These are phyloP conservation scores for Psilocybe mexicana DNA, from an alignment of 1,284 basidiomycete species.

Conservation along the genomic window DNA sequence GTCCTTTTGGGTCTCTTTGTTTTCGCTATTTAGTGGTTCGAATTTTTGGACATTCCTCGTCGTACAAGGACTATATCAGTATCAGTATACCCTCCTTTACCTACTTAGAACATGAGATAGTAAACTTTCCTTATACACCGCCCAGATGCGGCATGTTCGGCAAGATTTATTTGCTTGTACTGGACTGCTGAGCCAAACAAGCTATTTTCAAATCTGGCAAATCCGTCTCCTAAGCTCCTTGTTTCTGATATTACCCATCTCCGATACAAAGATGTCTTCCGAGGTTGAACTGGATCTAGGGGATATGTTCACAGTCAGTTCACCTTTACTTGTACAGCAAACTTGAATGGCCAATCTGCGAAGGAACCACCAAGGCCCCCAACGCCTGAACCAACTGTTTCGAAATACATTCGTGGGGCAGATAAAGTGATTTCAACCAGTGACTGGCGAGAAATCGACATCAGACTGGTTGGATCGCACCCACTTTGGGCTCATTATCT, in stretches of 20 bases:
- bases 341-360: slow-evolving; percentile 17
- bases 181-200: too few species aligned
- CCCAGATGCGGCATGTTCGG: too few species aligned
- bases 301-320: slow-evolving; percentile 34
- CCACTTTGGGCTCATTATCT: slow-evolving; percentile 92
- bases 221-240: too few species aligned
- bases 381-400: slow-evolving; percentile 56
- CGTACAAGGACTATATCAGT: neutral
- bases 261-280: slow-evolving; percentile 4
- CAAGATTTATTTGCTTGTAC: too few species aligned
- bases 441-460: slow-evolving; percentile 51
- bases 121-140: too few species aligned
- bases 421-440: slow-evolving; percentile 5
- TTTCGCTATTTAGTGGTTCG: neutral
- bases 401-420: slow-evolving; percentile 45
- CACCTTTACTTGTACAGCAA: neutral
- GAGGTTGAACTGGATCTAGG: slow-evolving; percentile 30
- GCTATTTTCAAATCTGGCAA: too few species aligned
- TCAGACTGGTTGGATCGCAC: slow-evolving; percentile 84
- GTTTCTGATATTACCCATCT: neutral
- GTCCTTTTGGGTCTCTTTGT: neutral
- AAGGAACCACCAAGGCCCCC: slow-evolving; percentile 55
- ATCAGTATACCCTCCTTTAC: too few species aligned
- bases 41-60: neutral
- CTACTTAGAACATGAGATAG: too few species aligned